Conservation (phyloP, 2,329 filamentous ascomycete genomes). For the Trichophyton mentagrophytes region DNA sequence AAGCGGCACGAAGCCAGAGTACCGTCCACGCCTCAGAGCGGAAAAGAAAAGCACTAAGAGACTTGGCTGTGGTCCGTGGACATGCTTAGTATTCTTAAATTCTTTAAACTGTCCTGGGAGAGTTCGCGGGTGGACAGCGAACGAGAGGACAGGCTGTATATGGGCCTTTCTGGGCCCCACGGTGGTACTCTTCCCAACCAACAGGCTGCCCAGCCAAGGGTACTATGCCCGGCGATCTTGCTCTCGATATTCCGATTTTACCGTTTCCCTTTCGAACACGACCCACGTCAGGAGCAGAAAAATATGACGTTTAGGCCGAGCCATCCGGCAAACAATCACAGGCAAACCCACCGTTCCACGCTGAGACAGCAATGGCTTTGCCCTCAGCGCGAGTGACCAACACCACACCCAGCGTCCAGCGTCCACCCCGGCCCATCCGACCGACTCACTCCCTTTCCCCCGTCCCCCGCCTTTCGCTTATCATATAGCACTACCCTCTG, state of each 20-base stretch:
- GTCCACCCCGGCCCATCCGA: not conserved
- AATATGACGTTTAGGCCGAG: not conserved
- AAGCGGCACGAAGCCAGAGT: not conserved
- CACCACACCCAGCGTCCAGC: not conserved
- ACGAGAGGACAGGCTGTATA: not conserved
- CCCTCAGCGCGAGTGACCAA: not conserved
- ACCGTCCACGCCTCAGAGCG: not conserved
- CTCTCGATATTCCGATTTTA: slow-evolving; percentile 1
- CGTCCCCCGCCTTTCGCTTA: not conserved
- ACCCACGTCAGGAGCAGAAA: not conserved
- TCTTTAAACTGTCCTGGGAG: not conserved
- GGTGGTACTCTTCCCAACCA: not conserved
- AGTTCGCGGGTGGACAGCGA: not conserved
- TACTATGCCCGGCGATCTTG: not conserved
- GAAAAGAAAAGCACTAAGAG: not conserved
- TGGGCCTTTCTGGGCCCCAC: slow-evolving; percentile 1
- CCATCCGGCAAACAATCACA: not conserved
- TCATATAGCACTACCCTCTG: not conserved
- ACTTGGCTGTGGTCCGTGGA: slow-evolving; percentile 6
- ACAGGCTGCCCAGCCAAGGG: not conserved
- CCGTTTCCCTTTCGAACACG: not conserved
- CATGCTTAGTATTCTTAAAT: slow-evolving; percentile 5
- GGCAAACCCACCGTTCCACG: not conserved
- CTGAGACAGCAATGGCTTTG: not conserved
- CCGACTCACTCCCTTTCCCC: not conserved